Conservation (phyloP, 2,329 filamentous ascomycete genomes). For the Fusarium albidum region DNA sequence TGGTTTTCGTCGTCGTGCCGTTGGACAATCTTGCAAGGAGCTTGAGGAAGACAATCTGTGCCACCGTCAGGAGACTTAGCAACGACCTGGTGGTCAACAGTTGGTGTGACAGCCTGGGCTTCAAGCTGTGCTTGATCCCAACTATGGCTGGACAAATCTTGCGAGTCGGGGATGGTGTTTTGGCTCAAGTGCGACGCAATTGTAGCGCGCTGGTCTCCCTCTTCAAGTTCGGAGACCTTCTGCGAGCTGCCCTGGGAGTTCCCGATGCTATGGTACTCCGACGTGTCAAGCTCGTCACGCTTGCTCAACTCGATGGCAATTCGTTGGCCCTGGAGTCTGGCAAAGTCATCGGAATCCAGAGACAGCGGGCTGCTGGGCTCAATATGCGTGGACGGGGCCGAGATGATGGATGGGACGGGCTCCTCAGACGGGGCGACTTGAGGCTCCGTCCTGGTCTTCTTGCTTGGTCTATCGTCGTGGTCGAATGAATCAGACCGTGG, state of each 20-base stretch:
- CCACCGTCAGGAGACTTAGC: background rate
- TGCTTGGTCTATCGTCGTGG: constrained; percentile 28
- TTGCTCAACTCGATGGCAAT: constrained; percentile 45
- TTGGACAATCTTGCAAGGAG: background rate
- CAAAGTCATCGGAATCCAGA: constrained; percentile 15
- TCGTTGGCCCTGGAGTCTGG: constrained; percentile 16
- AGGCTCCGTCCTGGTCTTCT: constrained; percentile 32
- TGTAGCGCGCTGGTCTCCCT: constrained; percentile 43
- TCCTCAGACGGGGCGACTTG: constrained; percentile 42
- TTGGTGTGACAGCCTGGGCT: constrained; percentile 5
- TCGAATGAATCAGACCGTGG: constrained; percentile 24
- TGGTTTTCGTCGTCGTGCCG: background rate
- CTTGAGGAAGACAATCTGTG: background rate
- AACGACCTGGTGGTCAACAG: constrained; percentile 5
- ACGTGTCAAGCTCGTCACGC: constrained; percentile 43
- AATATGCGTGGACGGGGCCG: constrained; percentile 37
- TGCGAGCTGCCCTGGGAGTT: constrained; percentile 42
- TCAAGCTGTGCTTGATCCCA: constrained; percentile 25
- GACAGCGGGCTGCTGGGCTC: constrained; percentile 28
- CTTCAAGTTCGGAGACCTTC: constrained; percentile 46
- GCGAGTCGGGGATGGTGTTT: constrained; percentile 55
- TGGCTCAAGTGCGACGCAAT: constrained; percentile 45
- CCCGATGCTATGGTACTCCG: constrained; percentile 47
- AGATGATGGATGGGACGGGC: constrained; percentile 42
- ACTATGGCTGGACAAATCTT: constrained; percentile 45